Conservation (phyloP, 2,329 filamentous ascomycete species). For the Pseudogymnoascus sp. region DNA sequence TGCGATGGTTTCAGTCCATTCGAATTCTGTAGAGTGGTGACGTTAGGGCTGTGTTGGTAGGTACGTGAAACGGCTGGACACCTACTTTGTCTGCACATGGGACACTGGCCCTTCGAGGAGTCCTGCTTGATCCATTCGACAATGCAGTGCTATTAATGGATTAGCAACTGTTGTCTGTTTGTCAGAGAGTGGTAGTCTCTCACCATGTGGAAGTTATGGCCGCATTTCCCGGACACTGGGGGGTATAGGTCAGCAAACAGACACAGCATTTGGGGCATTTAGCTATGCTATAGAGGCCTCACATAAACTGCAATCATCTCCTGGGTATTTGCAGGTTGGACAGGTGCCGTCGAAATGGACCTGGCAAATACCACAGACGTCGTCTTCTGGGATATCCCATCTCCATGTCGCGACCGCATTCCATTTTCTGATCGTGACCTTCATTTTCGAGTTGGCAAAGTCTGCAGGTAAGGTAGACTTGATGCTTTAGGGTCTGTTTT, state of each 20-base stretch:
- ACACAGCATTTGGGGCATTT: not conserved
- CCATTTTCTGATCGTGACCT: constrained; percentile 90
- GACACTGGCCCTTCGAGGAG: constrained; percentile 83
- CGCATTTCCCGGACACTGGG: constrained; percentile 88
- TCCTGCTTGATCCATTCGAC: constrained; percentile 95
- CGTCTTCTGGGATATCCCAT: constrained; percentile 95
- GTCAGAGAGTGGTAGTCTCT: constrained; percentile 19
- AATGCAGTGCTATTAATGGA: constrained; percentile 69
- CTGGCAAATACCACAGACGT: constrained; percentile 97
- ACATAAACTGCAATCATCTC: constrained; percentile 91
- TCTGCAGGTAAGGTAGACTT: too few relatives aligned
- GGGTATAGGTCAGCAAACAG: constrained; percentile 3
- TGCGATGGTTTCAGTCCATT: constrained; percentile 32
- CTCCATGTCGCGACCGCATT: constrained; percentile 92
- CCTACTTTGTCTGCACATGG: constrained; percentile 93
- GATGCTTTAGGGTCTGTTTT: not conserved
- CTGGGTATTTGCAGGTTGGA: constrained; percentile 94
- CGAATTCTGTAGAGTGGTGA: constrained; percentile 35
- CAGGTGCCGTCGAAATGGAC: constrained; percentile 97
- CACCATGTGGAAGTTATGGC: constrained; percentile 97
- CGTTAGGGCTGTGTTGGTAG: constrained; percentile 16
- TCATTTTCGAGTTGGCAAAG: constrained; percentile 53
- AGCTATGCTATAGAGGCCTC: constrained; percentile 34
- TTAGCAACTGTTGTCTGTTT: not conserved
- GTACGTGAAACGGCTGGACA: constrained; percentile 2